Evolutionary conservation across 495 filamentous ascomycete genomes (phyloP), one percentile per base, ranked within the genome.

Genomic region (Penicillium manginii): DNA sequence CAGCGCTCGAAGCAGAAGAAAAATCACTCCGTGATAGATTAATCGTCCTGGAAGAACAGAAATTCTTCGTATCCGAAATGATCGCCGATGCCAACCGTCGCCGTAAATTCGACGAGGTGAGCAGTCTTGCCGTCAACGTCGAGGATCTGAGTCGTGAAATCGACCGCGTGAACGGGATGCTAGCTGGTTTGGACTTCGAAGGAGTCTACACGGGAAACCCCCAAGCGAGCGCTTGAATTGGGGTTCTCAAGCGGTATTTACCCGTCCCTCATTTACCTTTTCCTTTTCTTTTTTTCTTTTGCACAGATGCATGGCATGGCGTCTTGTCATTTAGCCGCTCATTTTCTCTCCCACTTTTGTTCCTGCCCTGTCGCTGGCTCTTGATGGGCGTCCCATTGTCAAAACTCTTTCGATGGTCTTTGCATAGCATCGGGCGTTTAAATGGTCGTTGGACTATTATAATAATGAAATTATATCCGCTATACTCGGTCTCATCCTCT

Each of bases 41-140:
- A 17, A 91, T 96, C 42, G 90, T 98, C 21, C 79, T 98, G 0
- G 94, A 98, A 74, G 94, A 98, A 69, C 94, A 98, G 73, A 85
- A 86, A 67, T 97, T 97, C 67, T 83, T 98, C 66, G 92, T 98
- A 0, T 83, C 86, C 17, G 88, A 91, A 62, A 97, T 97, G 92
- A 83, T 98, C 48, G 86, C 80, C 6, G 87, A 89, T 47, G 93
- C 94, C 3, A 89, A 88, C 51, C 89, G 86, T 58, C 82, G 87
- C 33, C 81, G 94, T 53, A 87, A 88, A 61, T 96, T 97, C 57
- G 94, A 98, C 68, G 94, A 98, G 70, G 91, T 96, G 2, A 83
- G 83, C 55, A 88, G 87, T 26, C 75, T 98, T 54, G 84, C 86
- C 18, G 79, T 85, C 65, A 98, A 96, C 69, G 67, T 93, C 26